Evolutionary conservation across 208 protist species (phyloP).

Genomic region (Trypanosoma brucei): DNA sequence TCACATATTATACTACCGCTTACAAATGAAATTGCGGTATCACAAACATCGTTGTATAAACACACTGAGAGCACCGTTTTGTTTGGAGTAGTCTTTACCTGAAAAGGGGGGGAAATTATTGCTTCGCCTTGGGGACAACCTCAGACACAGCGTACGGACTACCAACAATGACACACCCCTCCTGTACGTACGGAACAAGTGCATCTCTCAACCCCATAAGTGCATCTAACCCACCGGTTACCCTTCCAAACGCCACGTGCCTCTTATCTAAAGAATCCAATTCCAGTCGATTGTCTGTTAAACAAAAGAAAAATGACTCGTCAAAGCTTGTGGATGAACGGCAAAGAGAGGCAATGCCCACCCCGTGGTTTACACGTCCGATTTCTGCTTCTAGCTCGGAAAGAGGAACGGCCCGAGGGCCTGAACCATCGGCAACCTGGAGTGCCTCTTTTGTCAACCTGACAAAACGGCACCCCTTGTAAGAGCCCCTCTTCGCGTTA

Average conservation of each 20-base stretch:
- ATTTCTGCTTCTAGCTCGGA: conserved; percentile 63
- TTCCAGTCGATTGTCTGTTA: conserved; percentile 56
- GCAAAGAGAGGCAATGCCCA: conserved; percentile 68
- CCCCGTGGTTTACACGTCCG: conserved; percentile 37
- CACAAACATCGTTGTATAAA: conserved; percentile 11
- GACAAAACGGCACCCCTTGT: conserved; percentile 52
- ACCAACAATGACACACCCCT: conserved; percentile 43
- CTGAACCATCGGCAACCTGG: conserved; percentile 64
- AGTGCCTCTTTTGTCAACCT: conserved; percentile 58
- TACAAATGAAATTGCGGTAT: not conserved
- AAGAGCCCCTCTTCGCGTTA: conserved; percentile 43
- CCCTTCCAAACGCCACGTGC: conserved; percentile 65
- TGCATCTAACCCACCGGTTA: conserved; percentile 50
- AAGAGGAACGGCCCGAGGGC: conserved; percentile 30
- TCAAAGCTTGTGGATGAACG: conserved; percentile 50
- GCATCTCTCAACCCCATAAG: conserved; percentile 31
- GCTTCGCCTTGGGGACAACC: conserved; percentile 13
- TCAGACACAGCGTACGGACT: conserved; percentile 33
- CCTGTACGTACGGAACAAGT: conserved; percentile 39
- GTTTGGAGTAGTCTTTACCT: too few relatives aligned
- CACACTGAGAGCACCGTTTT: too few relatives aligned
- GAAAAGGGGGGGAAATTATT: not conserved
- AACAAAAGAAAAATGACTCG: conserved; percentile 78
- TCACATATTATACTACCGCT: too few relatives aligned
- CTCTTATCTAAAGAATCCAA: conserved; percentile 67